Evolutionary conservation across 1,284 basidiomycete species (phyloP).

Genomic region (Cryptococcus amylolentus): DNA sequence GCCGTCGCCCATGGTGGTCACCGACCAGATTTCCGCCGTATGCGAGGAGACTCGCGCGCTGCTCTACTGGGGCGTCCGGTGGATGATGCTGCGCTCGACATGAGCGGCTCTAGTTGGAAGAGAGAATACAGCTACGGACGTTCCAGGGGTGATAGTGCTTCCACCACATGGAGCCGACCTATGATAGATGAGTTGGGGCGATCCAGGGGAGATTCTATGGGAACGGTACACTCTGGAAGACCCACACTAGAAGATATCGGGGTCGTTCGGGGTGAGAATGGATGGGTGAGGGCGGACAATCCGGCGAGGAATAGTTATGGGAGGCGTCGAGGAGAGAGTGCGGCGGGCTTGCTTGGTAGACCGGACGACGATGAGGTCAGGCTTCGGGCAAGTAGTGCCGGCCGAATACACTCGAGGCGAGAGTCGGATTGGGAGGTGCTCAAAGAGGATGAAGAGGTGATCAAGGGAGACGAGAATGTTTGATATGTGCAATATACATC

Average conservation of each 20-base stretch:
- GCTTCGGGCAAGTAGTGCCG: not conserved
- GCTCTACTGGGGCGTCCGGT: constrained; percentile 28
- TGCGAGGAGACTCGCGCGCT: constrained; percentile 36
- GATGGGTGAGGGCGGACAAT: constrained; percentile 4
- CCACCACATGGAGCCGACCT: not conserved
- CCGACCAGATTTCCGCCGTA: constrained; percentile 27
- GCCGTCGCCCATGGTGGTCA: constrained; percentile 25
- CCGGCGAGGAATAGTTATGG: constrained; percentile 3
- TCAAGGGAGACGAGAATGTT: not conserved
- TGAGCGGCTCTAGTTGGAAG: constrained; percentile 10
- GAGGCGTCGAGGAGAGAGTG: constrained; percentile 27
- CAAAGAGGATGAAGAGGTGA: not conserved
- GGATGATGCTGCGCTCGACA: constrained; percentile 14
- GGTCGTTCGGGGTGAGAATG: not conserved
- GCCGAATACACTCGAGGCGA: not conserved
- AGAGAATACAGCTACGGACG: constrained; percentile 1
- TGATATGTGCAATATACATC: not conserved
- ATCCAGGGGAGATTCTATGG: not conserved
- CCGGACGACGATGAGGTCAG: constrained; percentile 9
- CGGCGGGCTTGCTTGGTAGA: constrained; percentile 25
- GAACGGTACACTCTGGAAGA: not conserved
- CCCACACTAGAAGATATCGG: constrained; percentile 1
- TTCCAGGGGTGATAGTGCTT: constrained; percentile 1
- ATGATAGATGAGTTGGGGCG: constrained; percentile 7
- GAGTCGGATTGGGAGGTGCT: constrained; percentile 1